A percentile compares a stretch with the other conserved stretches of the same genome.
These are phyloP conservation scores for Rhazya stricta DNA, from an alignment of 257 asterid genomes.

Conservation along the genomic window DNA sequence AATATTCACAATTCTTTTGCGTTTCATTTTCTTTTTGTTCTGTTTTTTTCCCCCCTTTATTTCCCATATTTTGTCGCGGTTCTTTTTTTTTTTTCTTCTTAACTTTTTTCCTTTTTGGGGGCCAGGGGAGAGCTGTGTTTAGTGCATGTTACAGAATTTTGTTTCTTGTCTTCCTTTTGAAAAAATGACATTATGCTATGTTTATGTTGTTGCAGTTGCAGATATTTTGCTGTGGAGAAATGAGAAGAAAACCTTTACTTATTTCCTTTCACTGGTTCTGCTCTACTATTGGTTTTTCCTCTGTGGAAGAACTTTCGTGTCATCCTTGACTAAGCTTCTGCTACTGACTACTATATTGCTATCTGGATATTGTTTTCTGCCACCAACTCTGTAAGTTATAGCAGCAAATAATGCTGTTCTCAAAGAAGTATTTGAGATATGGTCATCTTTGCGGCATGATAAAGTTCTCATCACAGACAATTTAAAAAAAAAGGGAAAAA, in stretches of 20 bases:
- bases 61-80: neutral
- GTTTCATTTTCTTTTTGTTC: neutral
- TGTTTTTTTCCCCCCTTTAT: neutral
- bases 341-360: conserved; percentile 52
- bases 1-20: neutral
- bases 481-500: neutral
- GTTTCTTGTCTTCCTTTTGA: neutral
- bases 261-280: conserved; percentile 50
- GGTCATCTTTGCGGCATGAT: neutral
- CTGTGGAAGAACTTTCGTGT: conserved; percentile 63
- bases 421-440: neutral
- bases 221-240: conserved; percentile 94
- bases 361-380: conserved; percentile 52
- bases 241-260: conserved; percentile 65
- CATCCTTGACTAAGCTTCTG: conserved; percentile 67
- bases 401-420: neutral
- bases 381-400: conserved; percentile 59
- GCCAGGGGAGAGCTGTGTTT: neutral
- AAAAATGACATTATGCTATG: conserved; percentile 26
- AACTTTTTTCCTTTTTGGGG: too few species aligned
- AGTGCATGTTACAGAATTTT: neutral
- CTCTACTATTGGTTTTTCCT: conserved; percentile 84
- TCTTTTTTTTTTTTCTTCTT: too few species aligned
- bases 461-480: neutral
- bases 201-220: conserved; percentile 61